A percentile compares a stretch with the other conserved stretches of the same genome.
Conservation (phyloP, 1,284 basidiomycete genomes). For the Moniliophthora roreri region DNA sequence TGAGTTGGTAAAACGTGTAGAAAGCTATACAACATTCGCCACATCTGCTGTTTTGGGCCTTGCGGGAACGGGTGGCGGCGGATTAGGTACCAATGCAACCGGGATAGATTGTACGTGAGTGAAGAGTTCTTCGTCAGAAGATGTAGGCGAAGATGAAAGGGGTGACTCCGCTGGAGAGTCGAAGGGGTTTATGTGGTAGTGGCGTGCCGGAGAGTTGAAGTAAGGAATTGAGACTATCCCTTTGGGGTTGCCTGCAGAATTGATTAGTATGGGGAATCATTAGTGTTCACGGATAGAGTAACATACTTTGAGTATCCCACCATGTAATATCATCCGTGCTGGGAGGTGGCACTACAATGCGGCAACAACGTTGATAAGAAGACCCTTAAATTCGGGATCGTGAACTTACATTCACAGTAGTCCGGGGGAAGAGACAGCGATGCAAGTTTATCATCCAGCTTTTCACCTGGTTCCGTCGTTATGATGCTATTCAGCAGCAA, state of each 20-base stretch:
- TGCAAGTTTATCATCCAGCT: constrained; percentile 71
- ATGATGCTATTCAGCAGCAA: constrained; percentile 65
- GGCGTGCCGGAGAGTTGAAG: constrained; percentile 32
- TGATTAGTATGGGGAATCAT: constrained; percentile 1
- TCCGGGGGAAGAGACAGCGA: constrained; percentile 39
- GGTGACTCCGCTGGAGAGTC: constrained; percentile 64
- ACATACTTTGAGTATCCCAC: constrained; percentile 73
- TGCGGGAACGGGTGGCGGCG: constrained; percentile 37
- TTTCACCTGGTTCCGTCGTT: constrained; percentile 60
- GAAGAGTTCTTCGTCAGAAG: constrained; percentile 81
- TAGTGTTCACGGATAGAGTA: constrained; percentile 6
- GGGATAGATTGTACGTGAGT: constrained; percentile 65
- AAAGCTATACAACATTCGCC: background rate
- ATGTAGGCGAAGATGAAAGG: constrained; percentile 69
- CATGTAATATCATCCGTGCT: constrained; percentile 73
- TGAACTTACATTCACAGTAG: constrained; percentile 30
- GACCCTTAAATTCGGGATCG: constrained; percentile 4
- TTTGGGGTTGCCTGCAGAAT: constrained; percentile 52
- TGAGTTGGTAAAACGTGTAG: too few species aligned
- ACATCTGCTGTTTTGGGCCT: background rate
- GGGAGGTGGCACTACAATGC: constrained; percentile 65
- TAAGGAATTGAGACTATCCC: constrained; percentile 59
- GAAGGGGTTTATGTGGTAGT: constrained; percentile 60
- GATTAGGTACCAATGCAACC: constrained; percentile 41
- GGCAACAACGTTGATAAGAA: constrained; percentile 2